Base-by-base conservation (phyloP, 2,329 filamentous ascomycete species). In the Arthrobotrys megalospora region DNA sequence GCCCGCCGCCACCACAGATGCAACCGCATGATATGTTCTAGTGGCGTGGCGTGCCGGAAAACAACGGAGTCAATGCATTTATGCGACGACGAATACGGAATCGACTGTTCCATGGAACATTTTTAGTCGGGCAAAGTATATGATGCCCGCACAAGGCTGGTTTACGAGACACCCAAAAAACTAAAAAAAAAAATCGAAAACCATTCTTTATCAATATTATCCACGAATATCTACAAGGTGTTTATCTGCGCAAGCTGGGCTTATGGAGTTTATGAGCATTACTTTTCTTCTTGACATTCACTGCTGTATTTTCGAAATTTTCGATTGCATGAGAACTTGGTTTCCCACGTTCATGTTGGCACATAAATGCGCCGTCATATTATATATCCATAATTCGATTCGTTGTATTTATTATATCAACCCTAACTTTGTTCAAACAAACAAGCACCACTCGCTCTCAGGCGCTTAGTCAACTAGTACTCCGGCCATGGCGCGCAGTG, bases 111-210 rank as follows among this genome's bases (percentile, higher is more conserved):
- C 43, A 43, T 43, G 36, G 55, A 16, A 43, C 36, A n/a, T 28
- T 60, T 58, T 60, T 11, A 68, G 1, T 14, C 12, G 28, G 21
- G 24, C 8, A 28, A 21, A 38, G 65, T 19, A 36, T 6, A 36
- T 63, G 16, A 32, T 38, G 28, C 32, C 36, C 38, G 10, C 64
- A 38, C 16, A 28, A 24, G 50, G 63, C 72, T 76, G 72, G 72
- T 76, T 76, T 76, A 76, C 72, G 72, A 76, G 72, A 76, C 72
- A 67, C 14, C 21, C n/a, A 55, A 36, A 48, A 28, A 43, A 38
- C 16, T 14, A 36, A 28, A 43, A 64, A 38, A 41, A 34, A 34
- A 55, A 58, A 58, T 41, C 10, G 6, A 58, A 58, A 19, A 36
- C 36, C 11, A 19, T 32, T 32, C 21, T 28, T 28, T 2, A 47